Evolutionary conservation across 1,284 basidiomycete genomes (phyloP).

Genomic region (Trametes sp.): DNA sequence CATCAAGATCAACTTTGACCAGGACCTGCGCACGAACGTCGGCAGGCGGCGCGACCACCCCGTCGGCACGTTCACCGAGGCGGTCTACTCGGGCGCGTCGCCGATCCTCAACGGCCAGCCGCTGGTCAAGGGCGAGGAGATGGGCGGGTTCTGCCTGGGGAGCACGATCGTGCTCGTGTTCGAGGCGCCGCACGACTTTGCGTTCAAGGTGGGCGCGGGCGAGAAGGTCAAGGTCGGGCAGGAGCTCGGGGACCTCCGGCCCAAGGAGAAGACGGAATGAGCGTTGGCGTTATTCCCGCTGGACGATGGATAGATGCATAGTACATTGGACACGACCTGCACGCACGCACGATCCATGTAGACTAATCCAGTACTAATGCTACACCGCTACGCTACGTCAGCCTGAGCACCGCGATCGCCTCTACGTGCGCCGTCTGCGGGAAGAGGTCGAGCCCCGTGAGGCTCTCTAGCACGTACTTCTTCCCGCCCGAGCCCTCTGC

Average conservation of each 20-base stretch:
- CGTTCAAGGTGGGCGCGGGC: constrained; percentile 83
- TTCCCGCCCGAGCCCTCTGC: constrained; percentile 38
- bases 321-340: no score
- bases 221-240: constrained; percentile 92
- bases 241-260: constrained; percentile 63
- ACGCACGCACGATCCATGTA: background rate
- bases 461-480: constrained; percentile 76
- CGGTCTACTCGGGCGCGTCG: constrained; percentile 86
- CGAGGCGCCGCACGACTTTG: constrained; percentile 89
- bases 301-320: no score
- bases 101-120: constrained; percentile 90
- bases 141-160: constrained; percentile 97
- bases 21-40: constrained; percentile 87
- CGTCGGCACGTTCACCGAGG: constrained; percentile 92
- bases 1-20: constrained; percentile 97
- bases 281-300: background rate
- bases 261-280: constrained; percentile 4
- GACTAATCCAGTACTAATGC: background rate
- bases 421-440: constrained; percentile 94
- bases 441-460: constrained; percentile 91
- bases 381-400: constrained; percentile 34
- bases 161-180: constrained; percentile 97
- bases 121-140: constrained; percentile 88
- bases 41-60: constrained; percentile 70
- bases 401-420: constrained; percentile 74